These are phyloP conservation scores for Sugiyamaella neomexicana DNA, from an alignment of 1,139 yeast genomes.

Conservation along the genomic window DNA sequence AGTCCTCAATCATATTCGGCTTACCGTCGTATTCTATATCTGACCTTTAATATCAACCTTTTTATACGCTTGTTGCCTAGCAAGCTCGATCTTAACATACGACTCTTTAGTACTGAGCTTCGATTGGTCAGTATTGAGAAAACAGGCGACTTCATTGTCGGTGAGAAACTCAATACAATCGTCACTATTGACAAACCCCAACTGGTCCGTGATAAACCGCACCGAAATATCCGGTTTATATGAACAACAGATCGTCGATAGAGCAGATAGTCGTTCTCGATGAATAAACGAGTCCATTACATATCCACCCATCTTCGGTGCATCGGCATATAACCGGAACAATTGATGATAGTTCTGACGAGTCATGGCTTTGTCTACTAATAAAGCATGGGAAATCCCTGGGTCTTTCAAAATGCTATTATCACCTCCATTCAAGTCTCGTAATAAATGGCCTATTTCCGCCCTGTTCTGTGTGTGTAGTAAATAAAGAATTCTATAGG, in stretches of 20 bases:
- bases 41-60: conserved; percentile 94
- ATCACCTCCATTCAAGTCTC: conserved; percentile 32
- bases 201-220: conserved; percentile 48
- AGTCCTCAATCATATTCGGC: too few relatives aligned
- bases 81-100: conserved; percentile 47
- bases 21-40: conserved; percentile 48
- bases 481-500: conserved; percentile 76
- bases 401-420: conserved; percentile 28
- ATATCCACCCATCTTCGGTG: conserved; percentile 46
- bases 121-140: conserved; percentile 32
- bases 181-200: conserved; percentile 47
- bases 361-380: conserved; percentile 46
- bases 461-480: conserved; percentile 67
- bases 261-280: conserved; percentile 61
- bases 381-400: conserved; percentile 48
- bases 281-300: conserved; percentile 51
- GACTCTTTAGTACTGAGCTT: conserved; percentile 45
- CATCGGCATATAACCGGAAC: conserved; percentile 47
- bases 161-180: conserved; percentile 47
- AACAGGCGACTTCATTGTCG: conserved; percentile 45
- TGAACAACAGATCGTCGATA: conserved; percentile 58
- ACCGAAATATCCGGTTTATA: conserved; percentile 55
- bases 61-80: conserved; percentile 50
- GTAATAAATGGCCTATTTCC: conserved; percentile 36
- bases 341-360: conserved; percentile 56